Percentiles rank a stretch among this genome's conserved stretches.
Conservation (phyloP, 495 filamentous ascomycete species). For the Neurospora sp. region DNA sequence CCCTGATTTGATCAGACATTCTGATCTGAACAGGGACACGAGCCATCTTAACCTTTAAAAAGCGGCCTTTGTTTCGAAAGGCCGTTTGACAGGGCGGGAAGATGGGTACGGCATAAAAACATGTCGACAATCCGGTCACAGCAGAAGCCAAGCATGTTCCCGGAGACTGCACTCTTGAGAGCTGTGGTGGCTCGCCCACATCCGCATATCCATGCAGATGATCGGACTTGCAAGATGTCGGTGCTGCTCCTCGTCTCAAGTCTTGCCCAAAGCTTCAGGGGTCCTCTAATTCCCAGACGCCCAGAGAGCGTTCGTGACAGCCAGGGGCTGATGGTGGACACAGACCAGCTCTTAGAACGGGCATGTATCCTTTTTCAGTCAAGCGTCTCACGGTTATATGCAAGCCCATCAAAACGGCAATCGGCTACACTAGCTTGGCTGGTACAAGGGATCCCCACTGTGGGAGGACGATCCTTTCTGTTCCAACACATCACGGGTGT, state of each 20-base stretch:
- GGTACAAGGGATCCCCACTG: conserved; percentile 5
- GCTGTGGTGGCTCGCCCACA: conserved; percentile 19
- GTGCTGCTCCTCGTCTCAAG: conserved; percentile 40
- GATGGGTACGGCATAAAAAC: conserved; percentile 39
- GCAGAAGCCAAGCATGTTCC: conserved; percentile 22
- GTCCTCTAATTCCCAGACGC: conserved; percentile 18
- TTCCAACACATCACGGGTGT: not conserved
- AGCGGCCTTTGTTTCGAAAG: conserved; percentile 17
- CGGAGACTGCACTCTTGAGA: conserved; percentile 29
- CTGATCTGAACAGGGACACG: conserved; percentile 14
- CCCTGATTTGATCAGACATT: conserved; percentile 9
- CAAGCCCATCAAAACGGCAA: conserved; percentile 16
- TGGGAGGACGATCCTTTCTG: not conserved
- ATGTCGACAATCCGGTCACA: conserved; percentile 40
- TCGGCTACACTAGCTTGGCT: conserved; percentile 6
- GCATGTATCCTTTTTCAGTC: conserved; percentile 19
- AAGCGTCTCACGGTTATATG: conserved; percentile 15
- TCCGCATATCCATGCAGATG: conserved; percentile 5
- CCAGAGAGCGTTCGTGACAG: conserved; percentile 19
- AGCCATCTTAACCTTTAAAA: conserved; percentile 11
- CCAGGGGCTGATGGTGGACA: conserved; percentile 9
- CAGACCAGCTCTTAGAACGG: conserved; percentile 18
- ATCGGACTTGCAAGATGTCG: conserved; percentile 21
- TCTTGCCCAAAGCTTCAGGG: conserved; percentile 23
- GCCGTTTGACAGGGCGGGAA: conserved; percentile 12